A percentile compares a stretch with the other conserved stretches of the same genome.
phyloP scores from a whole-genome alignment of 2,329 filamentous ascomycete species.

The Teratosphaeria pseudoeucalypti region DNA sequence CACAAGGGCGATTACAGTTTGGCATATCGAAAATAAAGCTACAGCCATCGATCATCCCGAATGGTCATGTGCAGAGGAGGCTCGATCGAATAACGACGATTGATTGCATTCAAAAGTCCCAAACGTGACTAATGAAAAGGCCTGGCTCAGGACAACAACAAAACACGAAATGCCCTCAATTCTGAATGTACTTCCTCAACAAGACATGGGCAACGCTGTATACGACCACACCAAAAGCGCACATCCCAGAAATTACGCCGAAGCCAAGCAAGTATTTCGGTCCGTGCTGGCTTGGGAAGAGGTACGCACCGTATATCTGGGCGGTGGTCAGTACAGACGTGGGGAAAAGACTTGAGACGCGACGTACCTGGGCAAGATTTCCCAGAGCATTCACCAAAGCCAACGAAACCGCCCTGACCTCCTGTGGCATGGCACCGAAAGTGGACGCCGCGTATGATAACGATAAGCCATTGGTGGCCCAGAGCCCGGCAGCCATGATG shows the following conservation, averaged over 20 bases:
- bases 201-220: constrained; percentile 2
- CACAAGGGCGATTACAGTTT: too few species aligned
- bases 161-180: background rate
- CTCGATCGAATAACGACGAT: background rate
- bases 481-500: constrained; percentile 46
- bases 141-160: too few species aligned
- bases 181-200: constrained; percentile 1
- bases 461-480: constrained; percentile 42
- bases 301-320: constrained; percentile 45
- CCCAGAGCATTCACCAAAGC: constrained; percentile 46
- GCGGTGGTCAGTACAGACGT: constrained; percentile 4
- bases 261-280: constrained; percentile 42
- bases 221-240: constrained; percentile 4
- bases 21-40: too few species aligned
- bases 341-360: constrained; percentile 42
- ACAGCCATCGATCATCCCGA: too few species aligned
- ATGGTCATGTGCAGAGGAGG: too few species aligned
- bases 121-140: too few species aligned
- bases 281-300: constrained; percentile 40
- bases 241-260: constrained; percentile 10
- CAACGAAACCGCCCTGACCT: constrained; percentile 42
- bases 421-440: constrained; percentile 37
- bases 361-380: constrained; percentile 47
- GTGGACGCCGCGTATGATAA: constrained; percentile 44
- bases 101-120: background rate